phyloP scores from a whole-genome alignment of 2,329 filamentous ascomycete genomes.

The Mariannaea elegans region DNA sequence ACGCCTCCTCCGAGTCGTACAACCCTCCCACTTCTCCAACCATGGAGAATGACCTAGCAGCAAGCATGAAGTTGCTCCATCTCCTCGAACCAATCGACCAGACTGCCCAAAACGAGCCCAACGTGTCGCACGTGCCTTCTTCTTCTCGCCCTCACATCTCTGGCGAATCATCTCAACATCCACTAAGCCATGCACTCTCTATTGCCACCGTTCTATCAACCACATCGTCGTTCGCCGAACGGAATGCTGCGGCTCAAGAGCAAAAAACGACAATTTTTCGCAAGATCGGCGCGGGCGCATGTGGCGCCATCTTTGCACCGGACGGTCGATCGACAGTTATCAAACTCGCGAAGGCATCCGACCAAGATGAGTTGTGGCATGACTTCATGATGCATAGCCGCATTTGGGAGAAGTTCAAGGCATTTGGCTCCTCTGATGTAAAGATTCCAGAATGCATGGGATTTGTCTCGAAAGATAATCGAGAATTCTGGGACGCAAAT shows the following conservation, averaged over 20 bases:
- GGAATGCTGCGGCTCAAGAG: background rate
- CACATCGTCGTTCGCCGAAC: background rate
- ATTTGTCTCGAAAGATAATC: background rate
- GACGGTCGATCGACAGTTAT: conserved; percentile 3
- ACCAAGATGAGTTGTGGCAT: conserved; percentile 21
- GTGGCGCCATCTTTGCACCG: conserved; percentile 28
- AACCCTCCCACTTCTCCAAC: background rate
- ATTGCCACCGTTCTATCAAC: background rate
- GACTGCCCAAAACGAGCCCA: background rate
- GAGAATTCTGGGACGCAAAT: conserved; percentile 13
- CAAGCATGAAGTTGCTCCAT: background rate
- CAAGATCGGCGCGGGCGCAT: conserved; percentile 36
- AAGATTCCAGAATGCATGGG: conserved; percentile 15
- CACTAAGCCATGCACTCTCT: background rate
- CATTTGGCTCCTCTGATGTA: background rate
- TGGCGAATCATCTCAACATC: too few species aligned
- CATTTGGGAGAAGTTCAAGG: conserved; percentile 8
- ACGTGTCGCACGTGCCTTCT: too few species aligned
- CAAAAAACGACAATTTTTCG: background rate
- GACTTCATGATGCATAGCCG: conserved; percentile 12
- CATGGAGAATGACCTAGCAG: background rate
- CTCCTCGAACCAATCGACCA: background rate
- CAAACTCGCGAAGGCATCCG: conserved; percentile 28
- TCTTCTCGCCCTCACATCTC: too few species aligned
- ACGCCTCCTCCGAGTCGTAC: background rate